Base-by-base conservation (phyloP, 2,329 filamentous ascomycete species). In the Apiospora koreana region DNA sequence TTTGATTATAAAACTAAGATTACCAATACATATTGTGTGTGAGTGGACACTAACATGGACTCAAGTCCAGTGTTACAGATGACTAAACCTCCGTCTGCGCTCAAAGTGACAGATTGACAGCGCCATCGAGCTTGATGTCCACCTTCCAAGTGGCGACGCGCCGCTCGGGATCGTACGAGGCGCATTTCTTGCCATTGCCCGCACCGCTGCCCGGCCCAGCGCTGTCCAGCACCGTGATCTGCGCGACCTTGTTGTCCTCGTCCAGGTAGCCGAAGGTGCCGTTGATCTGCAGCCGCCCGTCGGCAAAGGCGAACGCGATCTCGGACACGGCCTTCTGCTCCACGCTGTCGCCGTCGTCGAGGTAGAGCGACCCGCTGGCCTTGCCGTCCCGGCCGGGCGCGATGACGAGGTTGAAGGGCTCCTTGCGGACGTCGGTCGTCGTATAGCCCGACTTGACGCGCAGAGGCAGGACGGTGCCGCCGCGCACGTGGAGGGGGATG, bases 341-440 rank as follows among this genome's bases (percentile, higher is more conserved):
- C 67, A 95, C 75, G 35, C 87, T 90, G 71, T 90, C 89, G 10
- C 94, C 94, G 72, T 97, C 93, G 74, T 96, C 94, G 6, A 96
- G 81, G 78, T 95, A 96, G 70, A 96, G 83, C 68, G 85, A 83
- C 0, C 94, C 94, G 1, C 77, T 79, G 0, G 94, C 94, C 8
- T 82, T 87, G 3, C 91, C 92, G 68, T 91, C 82, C 0, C 78
- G 76, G 7, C 86, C 89, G 0, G 92, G 86, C 0, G 93, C 91
- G 62, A 97, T 86, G 45, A 95, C 76, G 67, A 97, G 82, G 77
- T 91, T 86, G 81, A 95, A 95, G 74, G 90, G 84, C 74, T 92
- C 84, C 73, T 88, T 85, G 54, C 91, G 85, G 46, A 93, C 81
- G 58, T 86, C 87, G 0, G 85, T 86, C 0, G 91, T 93, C 0